phyloP scores from a whole-genome alignment of 352 stramenopile species.

The Globisporangium yorkense region DNA sequence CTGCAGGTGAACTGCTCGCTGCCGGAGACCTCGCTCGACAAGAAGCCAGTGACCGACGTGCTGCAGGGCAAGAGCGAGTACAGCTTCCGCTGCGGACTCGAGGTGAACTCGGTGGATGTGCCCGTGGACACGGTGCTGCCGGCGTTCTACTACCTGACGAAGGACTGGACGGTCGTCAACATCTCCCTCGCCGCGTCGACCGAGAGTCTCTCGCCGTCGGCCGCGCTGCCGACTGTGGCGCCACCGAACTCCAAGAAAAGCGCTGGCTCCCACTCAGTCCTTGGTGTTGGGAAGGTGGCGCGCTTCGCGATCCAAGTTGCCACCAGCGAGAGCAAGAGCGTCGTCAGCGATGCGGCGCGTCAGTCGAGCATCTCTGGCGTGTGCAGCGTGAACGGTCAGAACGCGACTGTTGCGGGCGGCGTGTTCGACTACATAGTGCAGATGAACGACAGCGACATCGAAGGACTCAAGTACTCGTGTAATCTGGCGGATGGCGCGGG shows the following conservation, averaged over 20 bases:
- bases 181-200: conserved; percentile 6
- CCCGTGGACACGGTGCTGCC: conserved; percentile 13
- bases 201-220: background rate
- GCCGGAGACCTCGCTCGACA: conserved; percentile 6
- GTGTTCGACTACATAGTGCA: conserved; percentile 36
- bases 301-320: conserved; percentile 12
- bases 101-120: conserved; percentile 10
- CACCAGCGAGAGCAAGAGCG: background rate
- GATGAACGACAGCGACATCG: conserved; percentile 35
- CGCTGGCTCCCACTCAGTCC: background rate
- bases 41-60: conserved; percentile 3
- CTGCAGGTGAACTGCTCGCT: conserved; percentile 18
- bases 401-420: conserved; percentile 19
- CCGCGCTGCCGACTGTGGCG: conserved; percentile 8
- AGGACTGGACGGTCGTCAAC: conserved; percentile 17
- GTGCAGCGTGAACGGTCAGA: conserved; percentile 30
- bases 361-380: conserved; percentile 17
- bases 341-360: conserved; percentile 1
- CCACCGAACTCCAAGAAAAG: conserved; percentile 3
- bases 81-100: conserved; percentile 11
- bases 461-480: conserved; percentile 29
- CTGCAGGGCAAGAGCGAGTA: conserved; percentile 11
- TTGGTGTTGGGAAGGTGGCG: conserved; percentile 11
- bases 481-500: conserved; percentile 21
- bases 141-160: conserved; percentile 13